Evolutionary conservation across 73 alveolate genomes (phyloP), one percentile per base, ranked within the genome.

Genomic region (Tetrahymena thermophila): DNA sequence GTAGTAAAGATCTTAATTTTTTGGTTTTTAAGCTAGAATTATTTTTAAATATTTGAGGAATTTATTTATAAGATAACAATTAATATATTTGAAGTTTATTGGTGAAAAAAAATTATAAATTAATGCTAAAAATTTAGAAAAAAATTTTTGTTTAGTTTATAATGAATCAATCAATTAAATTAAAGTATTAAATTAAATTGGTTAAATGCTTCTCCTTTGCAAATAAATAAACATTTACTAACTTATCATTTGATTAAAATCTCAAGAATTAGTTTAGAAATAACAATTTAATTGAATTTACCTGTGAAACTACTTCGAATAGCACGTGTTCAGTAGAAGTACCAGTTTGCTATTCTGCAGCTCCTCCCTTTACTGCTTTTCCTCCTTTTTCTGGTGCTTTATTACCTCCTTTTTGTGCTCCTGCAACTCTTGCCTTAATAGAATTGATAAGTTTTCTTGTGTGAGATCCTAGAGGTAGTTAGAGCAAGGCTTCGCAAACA

Each of bases 361-460:
- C 58, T 19, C 97, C 97, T 35, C 85, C 85, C 85, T 95, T 95
- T 34, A 85, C 97, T 43, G 93, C 83, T 50, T 85, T 55, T 43
- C 95, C 56, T 85, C 97, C 97, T 95, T 85, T 85, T 37, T 95
- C 94, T 34, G 94, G 94, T 94, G 97, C 97, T 28, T 85, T 85
- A 28, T 85, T 85, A 11, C 84, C 57, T 38, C 95, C 85, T 35
- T 95, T 94, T 13, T 95, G 93, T 15, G 98, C 97, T n/a, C 98
- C 99, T 43, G 99, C 96, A 3, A 99, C 99, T 96, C 99, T 97
- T 4, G 99, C 98, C 89, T 97, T 98, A 42, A 98, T 98, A 25
- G 99, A 97, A 96, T 99, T 99, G 56, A 99, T 98, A 37, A 98
- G 96, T 96, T 99, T 99, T 94, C 99, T 97, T 43, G 98, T 96